Evolutionary conservation across 2,329 filamentous ascomycete genomes (phyloP), one percentile per base, ranked within the genome.

Genomic region (Penicillium aurantiogriseum): DNA sequence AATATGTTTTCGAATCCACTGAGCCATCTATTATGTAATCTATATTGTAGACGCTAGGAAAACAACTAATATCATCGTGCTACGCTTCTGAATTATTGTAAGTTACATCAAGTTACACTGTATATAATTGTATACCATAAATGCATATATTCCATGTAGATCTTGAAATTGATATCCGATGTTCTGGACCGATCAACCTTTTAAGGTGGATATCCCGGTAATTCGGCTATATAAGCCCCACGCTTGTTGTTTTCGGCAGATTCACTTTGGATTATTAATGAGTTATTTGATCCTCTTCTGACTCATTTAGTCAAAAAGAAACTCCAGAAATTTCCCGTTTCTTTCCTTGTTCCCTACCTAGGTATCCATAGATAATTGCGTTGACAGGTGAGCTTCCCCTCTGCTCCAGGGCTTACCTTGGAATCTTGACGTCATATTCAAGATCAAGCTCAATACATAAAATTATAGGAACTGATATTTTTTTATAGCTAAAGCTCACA

Each of bases 231-330:
- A 55, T 43, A 19, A 13, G 31, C 48, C 2, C 13, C 15, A 44
- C 59, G 59, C 61, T 62, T 60, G 50, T 57, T 25, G 36, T 15
- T 50, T 40, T 60, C 60, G 59, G 61, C 60, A 63, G 51, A 54
- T 63, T 46, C 27, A 46, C 45, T 19, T 49, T 49, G 27, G 54
- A 63, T 55, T 57, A 63, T 57, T 54, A 54, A 61, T 59, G 39
- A 31, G 11, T 17, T 23, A 10, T 21, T 19, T 21, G 4, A 3
- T 11, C 19, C 15, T 33, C n/a, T 13, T 31, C 21, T 38, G 46
- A 40, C 36, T 38, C 15, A 43, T n/a, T 27, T 51, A 1, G 11
- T 25, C 3, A 2, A 5, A 6, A 11, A 29, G 6, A 36, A 36
- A 19, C 6, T 15, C 15, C 1, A 25, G 25, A 27, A 27, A 27